These are phyloP conservation scores for Cyathus striatus DNA, from an alignment of 768 basidiomycete genomes.

Conservation along the genomic window DNA sequence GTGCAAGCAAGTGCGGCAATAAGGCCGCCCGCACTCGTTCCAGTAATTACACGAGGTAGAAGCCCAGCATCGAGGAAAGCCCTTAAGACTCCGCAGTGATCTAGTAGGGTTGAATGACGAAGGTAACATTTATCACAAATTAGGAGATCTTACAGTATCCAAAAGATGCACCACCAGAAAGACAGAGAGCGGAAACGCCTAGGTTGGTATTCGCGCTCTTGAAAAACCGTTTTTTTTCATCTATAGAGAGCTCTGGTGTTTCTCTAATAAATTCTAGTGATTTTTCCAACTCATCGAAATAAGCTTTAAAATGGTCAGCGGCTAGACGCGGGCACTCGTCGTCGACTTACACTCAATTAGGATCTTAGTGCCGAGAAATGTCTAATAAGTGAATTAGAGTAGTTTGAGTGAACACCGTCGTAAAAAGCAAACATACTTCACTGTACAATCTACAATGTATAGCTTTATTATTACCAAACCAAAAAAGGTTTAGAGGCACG, in stretches of 20 bases:
- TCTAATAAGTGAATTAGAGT: conserved; percentile 39
- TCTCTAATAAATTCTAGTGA: conserved; percentile 76
- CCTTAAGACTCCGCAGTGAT: conserved; percentile 87
- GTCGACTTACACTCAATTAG: conserved; percentile 69
- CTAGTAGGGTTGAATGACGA: conserved; percentile 25
- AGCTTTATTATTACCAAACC: neutral
- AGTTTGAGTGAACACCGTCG: conserved; percentile 4
- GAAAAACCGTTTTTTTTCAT: conserved; percentile 93
- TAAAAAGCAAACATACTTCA: conserved; percentile 61
- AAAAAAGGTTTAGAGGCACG: conserved; percentile 2
- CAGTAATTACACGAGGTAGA: conserved; percentile 89
- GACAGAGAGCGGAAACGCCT: conserved; percentile 81
- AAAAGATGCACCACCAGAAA: conserved; percentile 94
- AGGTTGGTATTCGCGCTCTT: conserved; percentile 80
- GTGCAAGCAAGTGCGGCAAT: conserved; percentile 76
- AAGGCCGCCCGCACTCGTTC: conserved; percentile 91
- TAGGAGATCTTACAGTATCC: conserved; percentile 73
- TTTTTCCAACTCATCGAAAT: conserved; percentile 71
- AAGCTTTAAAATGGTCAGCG: conserved; percentile 42
- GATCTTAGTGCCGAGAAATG: conserved; percentile 87
- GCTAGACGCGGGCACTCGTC: neutral
- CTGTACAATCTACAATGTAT: conserved; percentile 66
- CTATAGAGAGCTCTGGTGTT: conserved; percentile 64
- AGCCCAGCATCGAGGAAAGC: conserved; percentile 86
- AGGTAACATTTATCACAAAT: neutral